phyloP scores from a whole-genome alignment of 768 basidiomycete species.

The Gloeostereum incarnatum region DNA sequence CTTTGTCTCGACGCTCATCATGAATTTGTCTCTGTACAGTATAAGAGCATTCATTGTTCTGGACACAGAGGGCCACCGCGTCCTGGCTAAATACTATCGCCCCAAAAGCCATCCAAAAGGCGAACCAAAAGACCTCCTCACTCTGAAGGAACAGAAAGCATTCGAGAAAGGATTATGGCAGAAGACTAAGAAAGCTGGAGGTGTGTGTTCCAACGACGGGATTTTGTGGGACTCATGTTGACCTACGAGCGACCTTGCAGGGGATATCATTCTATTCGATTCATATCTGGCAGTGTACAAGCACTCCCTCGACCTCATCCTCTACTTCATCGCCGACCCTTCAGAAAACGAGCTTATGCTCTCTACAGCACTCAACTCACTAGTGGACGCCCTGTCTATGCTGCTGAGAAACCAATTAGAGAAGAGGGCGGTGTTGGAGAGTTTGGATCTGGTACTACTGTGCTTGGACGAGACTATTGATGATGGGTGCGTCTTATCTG shows the following conservation, averaged over 20 bases:
- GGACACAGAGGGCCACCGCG: constrained; percentile 91
- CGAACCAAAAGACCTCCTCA: constrained; percentile 52
- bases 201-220: constrained; percentile 31
- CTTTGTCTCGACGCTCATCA: no score
- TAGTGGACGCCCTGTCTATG: constrained; percentile 79
- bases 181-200: constrained; percentile 91
- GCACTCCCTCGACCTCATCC: constrained; percentile 90
- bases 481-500: constrained; percentile 69
- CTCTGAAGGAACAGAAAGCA: constrained; percentile 85
- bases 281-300: constrained; percentile 88
- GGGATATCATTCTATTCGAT: constrained; percentile 91
- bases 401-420: constrained; percentile 89
- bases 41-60: constrained; percentile 84
- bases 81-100: constrained; percentile 92
- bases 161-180: constrained; percentile 95
- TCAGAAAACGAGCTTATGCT: constrained; percentile 96
- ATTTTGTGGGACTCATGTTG: background rate
- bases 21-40: constrained; percentile 87
- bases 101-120: constrained; percentile 57
- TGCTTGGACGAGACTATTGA: constrained; percentile 97
- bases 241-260: constrained; percentile 24
- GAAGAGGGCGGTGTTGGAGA: constrained; percentile 91
- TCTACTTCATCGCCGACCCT: constrained; percentile 86
- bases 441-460: constrained; percentile 83
- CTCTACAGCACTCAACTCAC: constrained; percentile 70